These are phyloP conservation scores for Penicillium samsonianum DNA, from an alignment of 495 filamentous ascomycete species.

Conservation along the genomic window DNA sequence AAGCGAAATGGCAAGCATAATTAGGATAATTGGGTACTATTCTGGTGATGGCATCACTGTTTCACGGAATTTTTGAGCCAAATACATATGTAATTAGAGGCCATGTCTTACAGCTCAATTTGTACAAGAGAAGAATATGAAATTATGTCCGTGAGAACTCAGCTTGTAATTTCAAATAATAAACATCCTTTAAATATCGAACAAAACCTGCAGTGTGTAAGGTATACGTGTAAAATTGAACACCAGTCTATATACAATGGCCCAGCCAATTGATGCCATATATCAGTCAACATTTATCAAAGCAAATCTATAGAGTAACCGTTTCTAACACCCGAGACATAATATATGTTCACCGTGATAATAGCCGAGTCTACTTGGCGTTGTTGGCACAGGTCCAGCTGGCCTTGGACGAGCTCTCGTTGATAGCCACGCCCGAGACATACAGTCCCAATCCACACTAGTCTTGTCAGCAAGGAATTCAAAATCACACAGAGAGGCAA, in stretches of 20 bases:
- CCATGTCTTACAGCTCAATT: background rate
- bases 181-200: background rate
- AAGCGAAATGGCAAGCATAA: conserved; percentile 3
- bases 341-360: background rate
- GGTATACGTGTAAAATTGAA: background rate
- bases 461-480: conserved; percentile 12
- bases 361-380: conserved; percentile 11
- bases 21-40: background rate
- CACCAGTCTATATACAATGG: conserved; percentile 9
- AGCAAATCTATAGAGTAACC: background rate
- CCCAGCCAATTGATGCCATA: conserved; percentile 1
- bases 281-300: background rate
- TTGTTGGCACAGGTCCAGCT: conserved; percentile 41
- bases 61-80: too few species aligned
- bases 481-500: background rate
- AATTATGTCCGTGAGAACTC: background rate
- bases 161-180: background rate
- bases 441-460: conserved; percentile 43
- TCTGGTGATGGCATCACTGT: background rate
- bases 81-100: too few species aligned
- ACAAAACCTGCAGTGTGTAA: background rate
- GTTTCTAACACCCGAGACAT: background rate
- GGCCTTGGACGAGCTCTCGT: conserved; percentile 32
- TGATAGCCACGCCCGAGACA: conserved; percentile 39
- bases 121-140: background rate